These are phyloP conservation scores for Annulohypoxylon nitens DNA, from an alignment of 495 filamentous ascomycete genomes.

Conservation along the genomic window DNA sequence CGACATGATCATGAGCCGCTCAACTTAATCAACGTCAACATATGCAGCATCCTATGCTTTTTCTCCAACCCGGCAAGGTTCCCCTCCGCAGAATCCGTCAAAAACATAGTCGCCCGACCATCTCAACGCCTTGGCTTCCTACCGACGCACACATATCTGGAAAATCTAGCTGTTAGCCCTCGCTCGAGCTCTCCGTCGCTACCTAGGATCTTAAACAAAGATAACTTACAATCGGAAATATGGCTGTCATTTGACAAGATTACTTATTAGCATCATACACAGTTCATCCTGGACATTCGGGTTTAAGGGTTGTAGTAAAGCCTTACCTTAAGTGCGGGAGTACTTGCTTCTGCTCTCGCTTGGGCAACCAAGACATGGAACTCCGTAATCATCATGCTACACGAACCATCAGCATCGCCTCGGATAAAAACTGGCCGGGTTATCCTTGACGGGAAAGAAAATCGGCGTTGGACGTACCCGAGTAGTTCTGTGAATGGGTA, in stretches of 20 bases:
- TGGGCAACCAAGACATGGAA: conserved; percentile 74
- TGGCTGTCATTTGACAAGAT: conserved; percentile 57
- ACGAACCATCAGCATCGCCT: conserved; percentile 53
- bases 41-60: conserved; percentile 18
- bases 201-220: neutral
- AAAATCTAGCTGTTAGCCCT: conserved; percentile 36
- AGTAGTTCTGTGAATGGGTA: conserved; percentile 70
- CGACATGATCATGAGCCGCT: conserved; percentile 33
- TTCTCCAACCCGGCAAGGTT: conserved; percentile 32
- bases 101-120: conserved; percentile 24
- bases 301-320: conserved; percentile 28
- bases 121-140: conserved; percentile 59
- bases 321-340: conserved; percentile 71
- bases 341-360: conserved; percentile 75
- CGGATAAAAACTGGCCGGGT: conserved; percentile 25
- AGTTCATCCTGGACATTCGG: conserved; percentile 16
- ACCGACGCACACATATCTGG: conserved; percentile 69
- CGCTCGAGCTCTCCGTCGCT: neutral
- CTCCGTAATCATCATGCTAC: conserved; percentile 72
- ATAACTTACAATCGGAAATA: conserved; percentile 81
- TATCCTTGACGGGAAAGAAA: conserved; percentile 25
- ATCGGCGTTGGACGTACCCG: conserved; percentile 46
- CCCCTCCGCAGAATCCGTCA: conserved; percentile 26
- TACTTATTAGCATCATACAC: conserved; percentile 39
- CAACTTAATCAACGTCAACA: conserved; percentile 27